phyloP scores from a whole-genome alignment of 2,329 filamentous ascomycete genomes.

The Stylonectria norvegica region DNA sequence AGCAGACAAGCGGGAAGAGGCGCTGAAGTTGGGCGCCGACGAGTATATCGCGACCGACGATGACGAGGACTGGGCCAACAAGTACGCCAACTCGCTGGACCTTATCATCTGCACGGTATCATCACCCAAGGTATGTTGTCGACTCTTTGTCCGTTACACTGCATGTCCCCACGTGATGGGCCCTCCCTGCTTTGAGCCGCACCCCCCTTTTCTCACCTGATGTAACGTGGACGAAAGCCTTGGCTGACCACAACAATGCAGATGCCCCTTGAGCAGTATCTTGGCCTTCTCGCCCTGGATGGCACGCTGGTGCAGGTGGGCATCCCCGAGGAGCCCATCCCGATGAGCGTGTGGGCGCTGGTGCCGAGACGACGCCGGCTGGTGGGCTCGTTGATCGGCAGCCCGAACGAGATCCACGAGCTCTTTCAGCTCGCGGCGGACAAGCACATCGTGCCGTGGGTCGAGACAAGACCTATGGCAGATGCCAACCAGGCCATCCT shows the following conservation, averaged over 20 bases:
- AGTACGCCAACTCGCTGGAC: conserved; percentile 59
- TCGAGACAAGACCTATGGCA: conserved; percentile 51
- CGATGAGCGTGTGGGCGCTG: conserved; percentile 16
- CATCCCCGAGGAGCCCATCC: conserved; percentile 41
- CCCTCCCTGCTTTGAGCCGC: background rate
- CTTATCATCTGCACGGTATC: conserved; percentile 70
- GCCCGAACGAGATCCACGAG: conserved; percentile 53
- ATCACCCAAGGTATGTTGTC: conserved; percentile 34
- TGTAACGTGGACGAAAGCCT: no score
- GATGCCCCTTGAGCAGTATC: conserved; percentile 20
- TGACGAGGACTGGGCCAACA: conserved; percentile 47
- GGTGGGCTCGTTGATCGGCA: conserved; percentile 42
- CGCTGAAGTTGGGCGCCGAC: conserved; percentile 51
- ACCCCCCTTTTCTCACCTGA: background rate
- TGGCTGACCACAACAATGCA: conserved; percentile 3
- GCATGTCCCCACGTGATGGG: background rate
- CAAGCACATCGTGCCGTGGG: conserved; percentile 54
- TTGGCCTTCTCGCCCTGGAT: conserved; percentile 42
- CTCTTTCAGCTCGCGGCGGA: conserved; percentile 57
- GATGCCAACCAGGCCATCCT: conserved; percentile 52
- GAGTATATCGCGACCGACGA: conserved; percentile 56
- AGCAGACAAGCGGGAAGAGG: conserved; percentile 54
- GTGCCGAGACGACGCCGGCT: conserved; percentile 12
- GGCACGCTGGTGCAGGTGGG: conserved; percentile 61
- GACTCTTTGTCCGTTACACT: background rate